Base-by-base conservation (phyloP, 179 eudicot species). In the Beta corolliflora region DNA sequence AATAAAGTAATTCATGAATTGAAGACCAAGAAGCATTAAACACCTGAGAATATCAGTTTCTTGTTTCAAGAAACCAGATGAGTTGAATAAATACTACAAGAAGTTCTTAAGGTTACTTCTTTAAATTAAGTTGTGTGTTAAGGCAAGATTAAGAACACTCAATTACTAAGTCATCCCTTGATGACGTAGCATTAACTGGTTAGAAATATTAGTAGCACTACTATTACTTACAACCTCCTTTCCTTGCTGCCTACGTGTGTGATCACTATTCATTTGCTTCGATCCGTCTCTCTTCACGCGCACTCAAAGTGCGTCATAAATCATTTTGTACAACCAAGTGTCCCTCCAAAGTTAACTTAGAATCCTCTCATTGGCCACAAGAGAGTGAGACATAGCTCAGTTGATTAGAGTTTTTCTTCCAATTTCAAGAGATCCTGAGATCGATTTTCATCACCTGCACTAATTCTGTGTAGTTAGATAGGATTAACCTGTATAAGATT, bases 251-350 rank as follows among this genome's bases (percentile, higher is more conserved):
- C 58, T 68, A 81, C 74, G 79, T 58, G 80, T 76, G 80, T 77
- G 77, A 76, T 69, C 80, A 50, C 80, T 82, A 29, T 60, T 69
- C 66, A 77, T 44, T 71, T 76, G 23, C 52, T 14, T 4, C 41
- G 41, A 36, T 36, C 9, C 23, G 44, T 75, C 64, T 82, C 50
- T 5, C 76, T 77, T 81, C 84, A 82, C 80, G 84, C 81, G 81
- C 84, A 82, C 80, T 81, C 84, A 76, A 65, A 75, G 76, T 68
- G 60, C 76, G 76, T 67, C 75, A 66, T 54, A 67, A 65, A 71
- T 45, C 54, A 25, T n/a, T 52, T 72, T 50, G 45, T 53, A 72
- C 63, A 15, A 18, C 21, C 74, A 65, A 52, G 61, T 78, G 64
- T 78, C 69, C 76, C 53, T 79, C 68, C 31, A 63, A 71, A 72